Evolutionary conservation across 176 grass and related monocot genomes (phyloP).

Genomic region (Leersia perrieri): DNA sequence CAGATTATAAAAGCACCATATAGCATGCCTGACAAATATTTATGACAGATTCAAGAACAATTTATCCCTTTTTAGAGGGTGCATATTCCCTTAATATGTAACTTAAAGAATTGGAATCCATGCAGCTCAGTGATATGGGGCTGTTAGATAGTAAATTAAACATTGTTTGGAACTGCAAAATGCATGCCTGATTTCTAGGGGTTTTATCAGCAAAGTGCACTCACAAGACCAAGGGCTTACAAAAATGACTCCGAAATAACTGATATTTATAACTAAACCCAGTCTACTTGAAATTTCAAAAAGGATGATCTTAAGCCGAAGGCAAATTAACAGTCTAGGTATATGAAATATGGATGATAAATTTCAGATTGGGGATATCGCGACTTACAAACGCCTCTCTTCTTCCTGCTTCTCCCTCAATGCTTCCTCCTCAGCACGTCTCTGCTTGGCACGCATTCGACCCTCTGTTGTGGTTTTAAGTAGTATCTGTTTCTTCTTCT

Average conservation of each 20-base stretch:
- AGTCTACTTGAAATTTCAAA: not conserved
- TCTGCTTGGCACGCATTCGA: constrained; percentile 77
- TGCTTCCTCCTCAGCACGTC: constrained; percentile 78
- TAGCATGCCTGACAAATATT: not conserved
- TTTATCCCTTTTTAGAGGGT: not conserved
- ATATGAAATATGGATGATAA: constrained; percentile 9
- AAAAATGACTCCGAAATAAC: not conserved
- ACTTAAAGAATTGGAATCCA: not conserved
- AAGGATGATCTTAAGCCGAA: constrained; percentile 3
- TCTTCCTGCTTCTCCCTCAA: constrained; percentile 81
- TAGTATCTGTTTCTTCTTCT: constrained; percentile 92
- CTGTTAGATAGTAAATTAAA: constrained; percentile 8
- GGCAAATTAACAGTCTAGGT: constrained; percentile 19
- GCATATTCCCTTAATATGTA: not conserved
- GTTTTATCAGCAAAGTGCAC: not conserved
- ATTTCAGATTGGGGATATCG: constrained; percentile 27
- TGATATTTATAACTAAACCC: not conserved
- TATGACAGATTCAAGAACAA: not conserved
- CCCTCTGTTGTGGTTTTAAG: constrained; percentile 93
- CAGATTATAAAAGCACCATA: constrained; percentile 20
- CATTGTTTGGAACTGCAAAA: constrained; percentile 19
- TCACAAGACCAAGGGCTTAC: not conserved
- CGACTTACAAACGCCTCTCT: constrained; percentile 71
- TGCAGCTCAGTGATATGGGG: not conserved
- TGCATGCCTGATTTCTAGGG: not conserved